Percentiles rank a stretch among this genome's conserved stretches.
phyloP scores from a whole-genome alignment of 306 rosid species.

The Biancaea sappan region DNA sequence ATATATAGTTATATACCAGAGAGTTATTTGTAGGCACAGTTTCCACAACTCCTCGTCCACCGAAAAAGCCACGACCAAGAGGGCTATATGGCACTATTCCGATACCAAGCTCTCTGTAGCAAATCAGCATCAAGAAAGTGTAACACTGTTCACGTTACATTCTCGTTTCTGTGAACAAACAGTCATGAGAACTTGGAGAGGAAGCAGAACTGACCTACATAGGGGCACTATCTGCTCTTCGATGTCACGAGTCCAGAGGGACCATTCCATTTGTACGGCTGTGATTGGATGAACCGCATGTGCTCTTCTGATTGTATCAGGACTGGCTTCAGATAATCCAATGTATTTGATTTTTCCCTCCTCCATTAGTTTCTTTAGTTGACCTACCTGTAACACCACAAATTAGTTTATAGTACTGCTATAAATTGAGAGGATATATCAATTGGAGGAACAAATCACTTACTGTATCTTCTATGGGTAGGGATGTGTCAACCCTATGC shows the following conservation, averaged over 20 bases:
- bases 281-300: slow-evolving; percentile 65
- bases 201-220: slow-evolving; percentile 51
- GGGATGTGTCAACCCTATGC: background rate
- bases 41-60: slow-evolving; percentile 57
- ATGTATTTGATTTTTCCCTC: background rate
- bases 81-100: slow-evolving; percentile 74
- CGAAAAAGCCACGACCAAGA: slow-evolving; percentile 67
- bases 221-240: slow-evolving; percentile 61
- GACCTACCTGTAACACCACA: background rate
- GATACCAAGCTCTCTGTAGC: slow-evolving; percentile 67
- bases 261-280: slow-evolving; percentile 67
- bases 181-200: too few relatives aligned
- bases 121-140: background rate
- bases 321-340: background rate
- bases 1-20: slow-evolving; percentile 34
- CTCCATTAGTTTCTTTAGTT: background rate
- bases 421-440: too few relatives aligned
- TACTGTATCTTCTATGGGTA: background rate
- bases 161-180: background rate
- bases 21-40: slow-evolving; percentile 44
- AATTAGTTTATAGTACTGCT: too few relatives aligned
- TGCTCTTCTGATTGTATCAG: background rate
- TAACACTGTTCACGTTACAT: too few relatives aligned
- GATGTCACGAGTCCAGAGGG: slow-evolving; percentile 67
- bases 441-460: background rate